Percentiles rank a stretch among this genome's conserved stretches.
These are phyloP conservation scores for Aspergillus ustus DNA, from an alignment of 2,329 filamentous ascomycete genomes.

Conservation along the genomic window DNA sequence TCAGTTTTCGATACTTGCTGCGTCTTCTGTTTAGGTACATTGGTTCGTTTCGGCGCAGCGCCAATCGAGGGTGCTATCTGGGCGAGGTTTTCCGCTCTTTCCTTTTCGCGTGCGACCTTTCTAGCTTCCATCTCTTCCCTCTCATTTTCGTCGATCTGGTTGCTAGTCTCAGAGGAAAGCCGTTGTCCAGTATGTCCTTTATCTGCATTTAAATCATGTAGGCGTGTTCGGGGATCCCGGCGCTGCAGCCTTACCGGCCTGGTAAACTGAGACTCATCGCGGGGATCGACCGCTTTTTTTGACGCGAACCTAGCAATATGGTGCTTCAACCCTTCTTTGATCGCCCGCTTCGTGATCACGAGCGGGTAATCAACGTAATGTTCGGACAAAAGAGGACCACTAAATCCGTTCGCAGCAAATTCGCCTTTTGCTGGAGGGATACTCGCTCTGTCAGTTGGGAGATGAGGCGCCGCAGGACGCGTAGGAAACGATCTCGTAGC, in stretches of 20 bases:
- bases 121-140: constrained; percentile 61
- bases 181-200: constrained; percentile 43
- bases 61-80: constrained; percentile 87
- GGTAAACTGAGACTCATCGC: constrained; percentile 82
- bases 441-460: constrained; percentile 27
- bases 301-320: constrained; percentile 84
- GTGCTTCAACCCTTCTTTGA: constrained; percentile 79
- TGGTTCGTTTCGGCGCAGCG: constrained; percentile 70
- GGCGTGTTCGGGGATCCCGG: constrained; percentile 73
- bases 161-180: constrained; percentile 38
- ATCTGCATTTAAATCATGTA: constrained; percentile 60
- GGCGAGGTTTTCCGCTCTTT: constrained; percentile 83
- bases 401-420: constrained; percentile 48
- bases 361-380: constrained; percentile 66
- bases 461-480: constrained; percentile 25
- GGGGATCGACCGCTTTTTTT: constrained; percentile 65
- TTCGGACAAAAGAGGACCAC: constrained; percentile 44
- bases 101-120: constrained; percentile 79
- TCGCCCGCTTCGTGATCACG: constrained; percentile 78
- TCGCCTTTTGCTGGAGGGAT: constrained; percentile 33
- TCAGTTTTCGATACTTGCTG: constrained; percentile 86
- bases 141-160: constrained; percentile 69
- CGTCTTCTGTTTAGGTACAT: constrained; percentile 74
- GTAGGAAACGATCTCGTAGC: constrained; percentile 32
- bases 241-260: constrained; percentile 87